phyloP scores from a whole-genome alignment of 257 asterid species.

The Solanum appendiculatum region DNA sequence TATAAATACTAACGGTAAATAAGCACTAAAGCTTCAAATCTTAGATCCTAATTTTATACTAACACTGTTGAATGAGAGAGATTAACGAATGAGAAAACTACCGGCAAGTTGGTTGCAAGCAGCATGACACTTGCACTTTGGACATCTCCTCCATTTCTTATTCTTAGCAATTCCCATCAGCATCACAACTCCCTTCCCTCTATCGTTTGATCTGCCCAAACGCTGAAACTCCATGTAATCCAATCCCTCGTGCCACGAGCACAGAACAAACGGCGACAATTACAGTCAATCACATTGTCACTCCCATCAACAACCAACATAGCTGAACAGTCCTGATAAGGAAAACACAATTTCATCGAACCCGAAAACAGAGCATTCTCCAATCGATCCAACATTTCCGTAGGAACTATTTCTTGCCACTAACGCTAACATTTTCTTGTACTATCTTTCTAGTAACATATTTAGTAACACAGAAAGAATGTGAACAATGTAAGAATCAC shows the following conservation, averaged over 20 bases:
- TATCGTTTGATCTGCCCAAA: neutral
- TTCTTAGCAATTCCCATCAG: neutral
- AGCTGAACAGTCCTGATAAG: slow-evolving; percentile 2
- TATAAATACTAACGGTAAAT: neutral
- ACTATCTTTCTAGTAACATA: neutral
- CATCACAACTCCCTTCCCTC: too few relatives aligned
- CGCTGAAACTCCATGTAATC: neutral
- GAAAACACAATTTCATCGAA: neutral
- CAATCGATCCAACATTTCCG: slow-evolving; percentile 4
- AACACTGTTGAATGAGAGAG: neutral
- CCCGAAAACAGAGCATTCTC: neutral
- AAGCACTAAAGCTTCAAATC: neutral
- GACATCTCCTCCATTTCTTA: neutral
- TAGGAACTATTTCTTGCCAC: neutral
- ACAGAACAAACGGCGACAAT: neutral
- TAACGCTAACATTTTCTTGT: neutral
- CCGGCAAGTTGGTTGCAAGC: neutral
- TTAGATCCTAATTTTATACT: neutral
- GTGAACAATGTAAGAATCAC: too few relatives aligned
- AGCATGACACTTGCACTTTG: neutral
- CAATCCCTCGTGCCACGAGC: slow-evolving; percentile 1
- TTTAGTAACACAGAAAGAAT: slow-evolving; percentile 13
- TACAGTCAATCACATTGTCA: neutral
- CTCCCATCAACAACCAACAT: neutral
- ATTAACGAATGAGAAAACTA: neutral